These are phyloP conservation scores for Dictyostelium brefeldianum DNA, from an alignment of 78 protist species.

Conservation along the genomic window DNA sequence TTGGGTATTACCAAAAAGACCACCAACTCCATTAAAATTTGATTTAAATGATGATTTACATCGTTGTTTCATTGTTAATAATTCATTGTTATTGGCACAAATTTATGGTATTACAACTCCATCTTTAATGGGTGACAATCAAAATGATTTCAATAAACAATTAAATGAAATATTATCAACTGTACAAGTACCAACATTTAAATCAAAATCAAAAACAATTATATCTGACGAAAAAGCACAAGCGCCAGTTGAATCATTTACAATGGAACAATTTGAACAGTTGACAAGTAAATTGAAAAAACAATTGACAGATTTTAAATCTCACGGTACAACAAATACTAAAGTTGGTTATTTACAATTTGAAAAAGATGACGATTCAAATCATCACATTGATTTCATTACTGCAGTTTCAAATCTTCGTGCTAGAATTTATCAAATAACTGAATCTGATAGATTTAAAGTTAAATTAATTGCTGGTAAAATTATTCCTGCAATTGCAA, in stretches of 20 bases:
- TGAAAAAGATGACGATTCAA: slow-evolving; percentile 97
- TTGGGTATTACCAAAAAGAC: slow-evolving; percentile 87
- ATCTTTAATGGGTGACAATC: background rate
- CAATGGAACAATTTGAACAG: slow-evolving; percentile 60
- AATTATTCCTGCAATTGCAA: slow-evolving; percentile 99
- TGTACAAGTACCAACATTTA: slow-evolving; percentile 31
- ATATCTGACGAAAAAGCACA: slow-evolving; percentile 70
- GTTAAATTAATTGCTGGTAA: slow-evolving; percentile 96
- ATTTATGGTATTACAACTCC: slow-evolving; percentile 1
- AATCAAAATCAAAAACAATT: slow-evolving; percentile 42
- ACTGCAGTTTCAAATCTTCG: slow-evolving; percentile 95
- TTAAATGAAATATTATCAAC: background rate
- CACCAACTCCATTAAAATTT: slow-evolving; percentile 59
- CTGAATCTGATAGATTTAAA: slow-evolving; percentile 85
- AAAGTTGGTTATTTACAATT: slow-evolving; percentile 28
- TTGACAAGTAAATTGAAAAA: background rate
- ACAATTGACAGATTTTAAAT: background rate
- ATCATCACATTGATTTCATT: slow-evolving; percentile 97
- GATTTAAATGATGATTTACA: slow-evolving; percentile 48
- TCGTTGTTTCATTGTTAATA: slow-evolving; percentile 15
- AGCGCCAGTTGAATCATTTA: slow-evolving; percentile 52
- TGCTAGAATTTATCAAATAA: slow-evolving; percentile 95
- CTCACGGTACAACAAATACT: too few species aligned
- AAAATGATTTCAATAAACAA: background rate
- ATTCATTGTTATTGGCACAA: slow-evolving; percentile 26